Evolutionary conservation across 2,329 filamentous ascomycete species (phyloP).

Genomic region (Pezicula carpinea): DNA sequence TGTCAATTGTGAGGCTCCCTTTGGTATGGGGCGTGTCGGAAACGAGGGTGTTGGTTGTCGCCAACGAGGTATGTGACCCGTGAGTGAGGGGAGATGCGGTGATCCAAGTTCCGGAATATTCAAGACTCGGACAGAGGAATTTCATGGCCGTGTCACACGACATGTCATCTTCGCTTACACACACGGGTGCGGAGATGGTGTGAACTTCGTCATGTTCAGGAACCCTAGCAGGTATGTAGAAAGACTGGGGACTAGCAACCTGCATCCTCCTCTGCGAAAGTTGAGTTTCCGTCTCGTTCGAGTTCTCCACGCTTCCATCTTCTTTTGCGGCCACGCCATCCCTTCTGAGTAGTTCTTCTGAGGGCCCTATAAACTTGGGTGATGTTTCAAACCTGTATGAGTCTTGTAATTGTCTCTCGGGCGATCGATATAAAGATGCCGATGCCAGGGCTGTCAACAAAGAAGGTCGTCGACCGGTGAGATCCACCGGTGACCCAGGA

Average conservation of each 20-base stretch:
- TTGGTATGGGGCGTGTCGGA: constrained; percentile 5
- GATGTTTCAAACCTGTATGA: constrained; percentile 18
- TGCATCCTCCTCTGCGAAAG: constrained; percentile 15
- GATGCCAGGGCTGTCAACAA: constrained; percentile 17
- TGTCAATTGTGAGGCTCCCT: constrained; percentile 18
- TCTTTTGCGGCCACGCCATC: constrained; percentile 28
- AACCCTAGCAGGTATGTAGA: constrained; percentile 26
- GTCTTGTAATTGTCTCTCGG: constrained; percentile 10
- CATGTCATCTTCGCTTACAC: constrained; percentile 7
- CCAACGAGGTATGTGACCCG: constrained; percentile 22
- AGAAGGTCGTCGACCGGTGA: constrained; percentile 22
- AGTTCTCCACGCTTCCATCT: constrained; percentile 6
- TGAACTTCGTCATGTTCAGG: constrained; percentile 21
- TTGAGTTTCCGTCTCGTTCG: constrained; percentile 7
- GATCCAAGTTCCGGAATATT: constrained; percentile 21
- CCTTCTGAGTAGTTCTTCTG: constrained; percentile 24
- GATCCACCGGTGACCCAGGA: constrained; percentile 28
- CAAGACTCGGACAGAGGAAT: constrained; percentile 23
- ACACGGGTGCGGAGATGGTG: constrained; percentile 6
- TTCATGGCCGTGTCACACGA: constrained; percentile 19
- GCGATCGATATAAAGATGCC: constrained; percentile 20
- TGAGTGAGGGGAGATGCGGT: constrained; percentile 19
- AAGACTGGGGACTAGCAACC: constrained; percentile 16
- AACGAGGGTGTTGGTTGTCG: constrained; percentile 16
- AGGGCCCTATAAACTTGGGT: constrained; percentile 15